Percentiles rank a stretch among this genome's conserved stretches.
phyloP scores from a whole-genome alignment of 805 yeast genomes.

The Candida palmyrensis region DNA sequence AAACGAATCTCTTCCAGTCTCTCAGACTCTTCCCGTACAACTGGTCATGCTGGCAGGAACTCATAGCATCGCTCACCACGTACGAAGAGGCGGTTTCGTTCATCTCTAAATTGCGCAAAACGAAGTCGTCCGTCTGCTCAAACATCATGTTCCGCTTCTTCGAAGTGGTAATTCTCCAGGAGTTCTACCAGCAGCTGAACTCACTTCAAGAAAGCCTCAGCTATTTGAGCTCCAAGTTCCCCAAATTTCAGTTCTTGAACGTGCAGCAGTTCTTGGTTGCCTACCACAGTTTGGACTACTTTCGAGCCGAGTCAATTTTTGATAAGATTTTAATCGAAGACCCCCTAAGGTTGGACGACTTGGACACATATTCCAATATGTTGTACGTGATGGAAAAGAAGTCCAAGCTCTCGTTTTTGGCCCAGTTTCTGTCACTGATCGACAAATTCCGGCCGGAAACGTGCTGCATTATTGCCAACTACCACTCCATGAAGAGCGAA shows the following conservation, averaged over 20 bases:
- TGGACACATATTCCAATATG: slow-evolving; percentile 92
- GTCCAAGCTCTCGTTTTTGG: slow-evolving; percentile 77
- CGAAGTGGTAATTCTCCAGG: slow-evolving; percentile 65
- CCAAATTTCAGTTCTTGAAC: slow-evolving; percentile 66
- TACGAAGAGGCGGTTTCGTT: slow-evolving; percentile 54
- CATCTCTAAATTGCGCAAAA: slow-evolving; percentile 31
- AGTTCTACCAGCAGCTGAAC: slow-evolving; percentile 65
- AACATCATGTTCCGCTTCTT: slow-evolving; percentile 47
- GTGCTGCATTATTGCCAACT: slow-evolving; percentile 90
- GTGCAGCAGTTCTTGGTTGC: slow-evolving; percentile 79
- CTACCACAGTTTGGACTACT: slow-evolving; percentile 82
- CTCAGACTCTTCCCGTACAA: slow-evolving; percentile 70
- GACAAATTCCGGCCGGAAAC: slow-evolving; percentile 92
- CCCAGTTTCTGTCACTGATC: slow-evolving; percentile 76
- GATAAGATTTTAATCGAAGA: slow-evolving; percentile 69
- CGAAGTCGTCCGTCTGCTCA: slow-evolving; percentile 25
- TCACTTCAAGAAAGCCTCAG: slow-evolving; percentile 48
- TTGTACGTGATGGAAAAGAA: slow-evolving; percentile 89
- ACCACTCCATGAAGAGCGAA: slow-evolving; percentile 84
- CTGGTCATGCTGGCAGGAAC: slow-evolving; percentile 92
- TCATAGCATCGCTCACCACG: slow-evolving; percentile 54
- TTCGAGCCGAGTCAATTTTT: slow-evolving; percentile 71
- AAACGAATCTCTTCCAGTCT: slow-evolving; percentile 55
- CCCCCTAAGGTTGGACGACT: slow-evolving; percentile 83
- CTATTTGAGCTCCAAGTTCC: slow-evolving; percentile 51